Evolutionary conservation across 2,329 filamentous ascomycete species (phyloP).

Genomic region (Colletotrichum lindemuthianum): DNA sequence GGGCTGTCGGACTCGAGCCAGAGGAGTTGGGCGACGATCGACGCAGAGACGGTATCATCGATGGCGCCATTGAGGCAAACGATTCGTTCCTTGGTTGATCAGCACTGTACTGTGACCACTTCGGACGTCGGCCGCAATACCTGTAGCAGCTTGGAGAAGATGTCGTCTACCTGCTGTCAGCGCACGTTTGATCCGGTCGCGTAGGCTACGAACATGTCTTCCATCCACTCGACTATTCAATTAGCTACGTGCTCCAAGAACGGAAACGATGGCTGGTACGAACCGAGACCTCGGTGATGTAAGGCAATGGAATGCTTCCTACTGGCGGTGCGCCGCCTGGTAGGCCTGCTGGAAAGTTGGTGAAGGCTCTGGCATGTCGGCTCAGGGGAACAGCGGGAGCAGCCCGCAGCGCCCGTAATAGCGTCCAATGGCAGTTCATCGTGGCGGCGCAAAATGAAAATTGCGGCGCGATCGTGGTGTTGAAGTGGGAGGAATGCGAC

Average conservation of each 20-base stretch:
- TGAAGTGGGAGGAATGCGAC: conserved; percentile 12
- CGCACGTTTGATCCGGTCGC: conserved; percentile 33
- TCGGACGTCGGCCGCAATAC: conserved; percentile 50
- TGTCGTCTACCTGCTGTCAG: conserved; percentile 68
- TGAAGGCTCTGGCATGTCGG: conserved; percentile 53
- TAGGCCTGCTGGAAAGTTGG: conserved; percentile 49
- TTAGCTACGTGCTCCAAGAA: conserved; percentile 40
- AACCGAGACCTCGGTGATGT: conserved; percentile 67
- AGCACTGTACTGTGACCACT: conserved; percentile 35
- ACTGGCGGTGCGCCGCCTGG: conserved; percentile 40
- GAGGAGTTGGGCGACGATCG: conserved; percentile 93
- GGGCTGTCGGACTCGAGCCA: conserved; percentile 98
- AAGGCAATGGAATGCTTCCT: conserved; percentile 65
- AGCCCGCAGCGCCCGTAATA: conserved; percentile 48
- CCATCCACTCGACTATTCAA: conserved; percentile 75
- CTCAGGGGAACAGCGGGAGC: conserved; percentile 46
- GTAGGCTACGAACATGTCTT: conserved; percentile 72
- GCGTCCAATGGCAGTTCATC: conserved; percentile 50
- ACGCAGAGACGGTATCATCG: conserved; percentile 90
- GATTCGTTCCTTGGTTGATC: conserved; percentile 78
- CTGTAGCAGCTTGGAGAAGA: conserved; percentile 83
- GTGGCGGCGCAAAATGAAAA: conserved; percentile 13
- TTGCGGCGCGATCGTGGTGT: neutral
- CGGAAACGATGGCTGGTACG: conserved; percentile 29
- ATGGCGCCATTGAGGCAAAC: conserved; percentile 93